phyloP scores from a whole-genome alignment of 176 grass and related monocot genomes.

The Sorghum bicolor region Sorghum_bicolor_NCBIv3 NC_012872.2:63631501-63632000 shows the following conservation, averaged over 20 bases:
- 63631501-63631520: background rate
- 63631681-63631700: background rate
- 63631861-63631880: conserved; percentile 2
- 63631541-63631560: background rate
- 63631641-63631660: background rate
- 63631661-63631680: background rate
- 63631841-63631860: conserved; percentile 21
- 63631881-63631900: background rate
- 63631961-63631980: background rate
- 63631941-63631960: conserved; percentile 27
- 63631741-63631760: background rate
- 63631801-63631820: conserved; percentile 25
- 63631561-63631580: background rate
- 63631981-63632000: background rate
- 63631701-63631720: background rate
- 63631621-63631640: background rate
- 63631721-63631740: background rate
- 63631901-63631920: background rate
- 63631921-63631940: conserved; percentile 10
- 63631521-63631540: background rate
- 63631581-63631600: background rate
- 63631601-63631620: background rate
- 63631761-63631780: background rate
- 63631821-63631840: conserved; percentile 14
- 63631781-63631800: background rate